These are phyloP conservation scores for Candida vaughaniae DNA, from an alignment of 805 yeast species.

Conservation along the genomic window DNA sequence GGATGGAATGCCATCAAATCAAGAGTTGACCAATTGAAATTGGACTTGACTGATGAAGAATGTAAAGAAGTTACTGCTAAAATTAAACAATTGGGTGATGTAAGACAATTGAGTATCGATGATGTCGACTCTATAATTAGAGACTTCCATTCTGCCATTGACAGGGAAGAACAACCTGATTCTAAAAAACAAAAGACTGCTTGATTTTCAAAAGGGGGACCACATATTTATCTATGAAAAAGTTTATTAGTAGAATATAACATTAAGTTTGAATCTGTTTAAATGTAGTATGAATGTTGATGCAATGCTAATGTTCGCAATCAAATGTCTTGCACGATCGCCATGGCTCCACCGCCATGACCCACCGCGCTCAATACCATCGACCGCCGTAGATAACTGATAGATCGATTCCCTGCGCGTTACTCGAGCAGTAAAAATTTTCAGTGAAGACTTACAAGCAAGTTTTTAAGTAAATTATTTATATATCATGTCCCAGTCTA, in stretches of 20 bases:
- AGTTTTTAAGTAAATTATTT: too few species aligned
- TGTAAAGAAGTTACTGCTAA: conserved; percentile 91
- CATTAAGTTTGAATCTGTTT: too few species aligned
- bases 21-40: conserved; percentile 94
- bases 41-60: conserved; percentile 87
- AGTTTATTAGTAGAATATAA: too few species aligned
- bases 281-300: too few species aligned
- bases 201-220: too few species aligned
- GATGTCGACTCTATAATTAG: conserved; percentile 97
- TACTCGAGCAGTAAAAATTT: conserved; percentile 6
- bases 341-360: not conserved
- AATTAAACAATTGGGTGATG: conserved; percentile 93
- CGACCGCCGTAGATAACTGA: too few species aligned
- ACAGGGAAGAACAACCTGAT: conserved; percentile 59
- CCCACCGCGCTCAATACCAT: too few species aligned
- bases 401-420: too few species aligned
- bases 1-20: conserved; percentile 99
- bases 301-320: too few species aligned
- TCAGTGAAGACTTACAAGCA: conserved; percentile 4
- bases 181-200: conserved; percentile 17
- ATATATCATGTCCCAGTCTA: conserved; percentile 10
- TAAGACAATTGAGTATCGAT: conserved; percentile 89
- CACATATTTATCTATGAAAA: not conserved
- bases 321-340: not conserved
- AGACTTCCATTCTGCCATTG: conserved; percentile 61